These are phyloP conservation scores for Pichia nanzhaoensis DNA, from an alignment of 805 yeast species.

Conservation along the genomic window DNA sequence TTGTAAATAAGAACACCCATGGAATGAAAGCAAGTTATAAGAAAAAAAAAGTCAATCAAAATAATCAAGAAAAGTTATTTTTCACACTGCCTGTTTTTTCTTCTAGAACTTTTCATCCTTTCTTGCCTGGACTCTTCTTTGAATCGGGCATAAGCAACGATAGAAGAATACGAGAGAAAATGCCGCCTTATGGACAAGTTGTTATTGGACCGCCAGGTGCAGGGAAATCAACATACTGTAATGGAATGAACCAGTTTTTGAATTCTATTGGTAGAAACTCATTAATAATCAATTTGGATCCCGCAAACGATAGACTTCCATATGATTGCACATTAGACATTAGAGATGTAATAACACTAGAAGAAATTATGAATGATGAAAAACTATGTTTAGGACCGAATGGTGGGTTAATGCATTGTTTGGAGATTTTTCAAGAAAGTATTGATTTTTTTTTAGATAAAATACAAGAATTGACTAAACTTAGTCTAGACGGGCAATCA, in stretches of 20 bases:
- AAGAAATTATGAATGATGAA: conserved; percentile 53
- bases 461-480: conserved; percentile 46
- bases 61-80: not conserved
- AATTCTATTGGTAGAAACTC: conserved; percentile 90
- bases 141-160: not conserved
- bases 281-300: conserved; percentile 83
- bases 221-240: conserved; percentile 92
- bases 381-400: conserved; percentile 49
- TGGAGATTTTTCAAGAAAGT: conserved; percentile 57
- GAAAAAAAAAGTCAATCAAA: not conserved
- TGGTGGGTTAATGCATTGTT: conserved; percentile 86
- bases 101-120: not conserved
- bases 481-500: conserved; percentile 35
- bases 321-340: conserved; percentile 52
- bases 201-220: conserved; percentile 98
- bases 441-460: conserved; percentile 53
- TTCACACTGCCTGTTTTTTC: not conserved
- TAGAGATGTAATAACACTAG: conserved; percentile 48
- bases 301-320: conserved; percentile 55
- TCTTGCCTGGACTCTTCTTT: not conserved
- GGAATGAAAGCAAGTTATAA: too few relatives aligned
- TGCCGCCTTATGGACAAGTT: conserved; percentile 75
- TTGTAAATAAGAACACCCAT: not conserved
- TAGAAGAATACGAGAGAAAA: not conserved
- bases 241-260: conserved; percentile 87